phyloP scores from a whole-genome alignment of 768 basidiomycete species.

The Cystobasidium ongulense region DNA sequence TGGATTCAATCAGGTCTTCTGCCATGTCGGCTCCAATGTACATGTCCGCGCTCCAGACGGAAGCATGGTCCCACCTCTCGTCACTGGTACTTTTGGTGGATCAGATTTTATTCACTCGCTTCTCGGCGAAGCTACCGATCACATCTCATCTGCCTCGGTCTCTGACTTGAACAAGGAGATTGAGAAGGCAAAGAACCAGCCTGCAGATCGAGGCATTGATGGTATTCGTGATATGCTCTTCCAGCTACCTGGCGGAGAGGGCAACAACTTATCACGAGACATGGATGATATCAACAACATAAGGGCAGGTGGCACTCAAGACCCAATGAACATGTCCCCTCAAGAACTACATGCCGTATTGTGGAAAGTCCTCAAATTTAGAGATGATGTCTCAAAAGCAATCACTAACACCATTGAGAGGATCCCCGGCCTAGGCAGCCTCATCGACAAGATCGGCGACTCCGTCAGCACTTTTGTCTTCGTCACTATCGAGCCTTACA shows the following conservation, averaged over 20 bases:
- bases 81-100: conserved; percentile 53
- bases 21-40: conserved; percentile 74
- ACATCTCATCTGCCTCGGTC: conserved; percentile 64
- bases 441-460: conserved; percentile 73
- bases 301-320: conserved; percentile 54
- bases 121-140: conserved; percentile 51
- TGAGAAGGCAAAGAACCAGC: conserved; percentile 50
- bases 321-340: conserved; percentile 72
- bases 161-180: conserved; percentile 74
- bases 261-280: conserved; percentile 37
- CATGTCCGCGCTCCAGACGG: conserved; percentile 67
- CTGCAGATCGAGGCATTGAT: conserved; percentile 43
- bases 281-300: conserved; percentile 59
- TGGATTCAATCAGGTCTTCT: conserved; percentile 69
- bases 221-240: conserved; percentile 58
- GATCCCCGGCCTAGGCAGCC: conserved; percentile 58
- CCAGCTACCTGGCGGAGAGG: conserved; percentile 58
- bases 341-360: conserved; percentile 74
- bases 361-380: conserved; percentile 77
- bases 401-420: conserved; percentile 68
- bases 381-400: conserved; percentile 68
- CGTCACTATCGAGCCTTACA: conserved; percentile 73
- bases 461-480: conserved; percentile 61
- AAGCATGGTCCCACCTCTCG: conserved; percentile 62
- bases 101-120: conserved; percentile 58